A percentile compares a stretch with the other conserved stretches of the same genome.
Conservation (phyloP, 2,329 filamentous ascomycete species). For the Gaeumannomyces tritici region DNA sequence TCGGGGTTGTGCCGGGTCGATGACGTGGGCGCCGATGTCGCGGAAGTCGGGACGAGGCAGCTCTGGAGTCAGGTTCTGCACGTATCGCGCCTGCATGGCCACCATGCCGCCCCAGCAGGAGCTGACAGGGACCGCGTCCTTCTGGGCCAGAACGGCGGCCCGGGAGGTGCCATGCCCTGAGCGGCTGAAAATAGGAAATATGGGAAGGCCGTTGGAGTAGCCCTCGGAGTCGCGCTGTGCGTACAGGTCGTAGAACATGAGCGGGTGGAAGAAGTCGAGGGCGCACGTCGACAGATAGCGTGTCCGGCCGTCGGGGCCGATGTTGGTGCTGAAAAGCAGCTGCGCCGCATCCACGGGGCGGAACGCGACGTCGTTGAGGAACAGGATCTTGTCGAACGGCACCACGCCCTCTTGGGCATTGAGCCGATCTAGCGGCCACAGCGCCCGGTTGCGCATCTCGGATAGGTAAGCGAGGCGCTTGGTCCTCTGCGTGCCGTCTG, state of each 20-base stretch:
- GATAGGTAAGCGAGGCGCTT: constrained; percentile 69
- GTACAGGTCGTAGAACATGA: constrained; percentile 66
- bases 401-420: constrained; percentile 18
- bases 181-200: constrained; percentile 58
- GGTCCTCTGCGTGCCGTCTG: constrained; percentile 51
- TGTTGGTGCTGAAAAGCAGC: constrained; percentile 53
- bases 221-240: constrained; percentile 60
- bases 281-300: constrained; percentile 62
- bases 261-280: constrained; percentile 58
- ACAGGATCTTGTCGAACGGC: constrained; percentile 46
- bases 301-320: constrained; percentile 36
- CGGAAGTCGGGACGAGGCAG: constrained; percentile 24
- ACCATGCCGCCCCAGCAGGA: constrained; percentile 75
- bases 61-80: constrained; percentile 31
- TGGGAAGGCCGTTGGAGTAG: constrained; percentile 50
- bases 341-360: constrained; percentile 41
- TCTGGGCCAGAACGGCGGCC: constrained; percentile 50
- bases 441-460: constrained; percentile 60
- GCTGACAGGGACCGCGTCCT: constrained; percentile 57
- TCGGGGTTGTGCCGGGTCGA: constrained; percentile 22
- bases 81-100: constrained; percentile 51
- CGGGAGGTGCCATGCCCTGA: constrained; percentile 44
- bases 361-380: constrained; percentile 57
- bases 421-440: constrained; percentile 50
- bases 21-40: constrained; percentile 20